These are phyloP conservation scores for Russula vinacea DNA, from an alignment of 768 basidiomycete genomes.

Conservation along the genomic window DNA sequence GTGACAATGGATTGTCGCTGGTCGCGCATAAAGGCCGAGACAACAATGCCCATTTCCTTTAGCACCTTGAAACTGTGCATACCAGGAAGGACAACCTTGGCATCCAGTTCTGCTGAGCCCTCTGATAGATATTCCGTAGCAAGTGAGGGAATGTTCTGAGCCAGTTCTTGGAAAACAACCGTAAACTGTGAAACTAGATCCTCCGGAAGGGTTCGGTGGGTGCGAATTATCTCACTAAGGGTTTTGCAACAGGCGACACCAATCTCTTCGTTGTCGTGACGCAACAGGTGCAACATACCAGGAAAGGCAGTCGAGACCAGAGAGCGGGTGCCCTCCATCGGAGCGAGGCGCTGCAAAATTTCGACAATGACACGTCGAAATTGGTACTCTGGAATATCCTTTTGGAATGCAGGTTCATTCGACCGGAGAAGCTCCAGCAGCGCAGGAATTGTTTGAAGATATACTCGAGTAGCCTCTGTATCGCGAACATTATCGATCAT, in stretches of 20 bases:
- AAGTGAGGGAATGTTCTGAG: constrained; percentile 67
- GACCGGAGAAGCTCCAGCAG: constrained; percentile 69
- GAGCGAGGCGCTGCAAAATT: constrained; percentile 83
- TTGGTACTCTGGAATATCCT: constrained; percentile 67
- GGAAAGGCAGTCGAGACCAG: constrained; percentile 65
- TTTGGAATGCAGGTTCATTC: constrained; percentile 63
- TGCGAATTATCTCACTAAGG: constrained; percentile 82
- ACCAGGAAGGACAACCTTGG: constrained; percentile 60
- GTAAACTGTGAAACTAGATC: constrained; percentile 77
- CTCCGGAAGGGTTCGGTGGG: constrained; percentile 68
- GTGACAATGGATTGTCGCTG: constrained; percentile 64
- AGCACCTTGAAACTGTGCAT: constrained; percentile 90
- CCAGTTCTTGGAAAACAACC: constrained; percentile 72
- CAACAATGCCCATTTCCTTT: constrained; percentile 88
- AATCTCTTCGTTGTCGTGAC: constrained; percentile 94
- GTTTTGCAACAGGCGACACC: constrained; percentile 87
- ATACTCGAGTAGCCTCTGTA: constrained; percentile 62
- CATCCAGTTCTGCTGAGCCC: constrained; percentile 53
- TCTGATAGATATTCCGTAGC: constrained; percentile 75
- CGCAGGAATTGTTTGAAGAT: constrained; percentile 70
- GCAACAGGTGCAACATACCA: constrained; percentile 80
- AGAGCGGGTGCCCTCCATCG: constrained; percentile 70
- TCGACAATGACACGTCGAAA: constrained; percentile 87
- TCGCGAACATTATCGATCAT: constrained; percentile 78
- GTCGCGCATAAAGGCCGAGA: constrained; percentile 85